phyloP scores from a whole-genome alignment of 176 grass and related monocot genomes.

The Oropetium thomaeum region DNA sequence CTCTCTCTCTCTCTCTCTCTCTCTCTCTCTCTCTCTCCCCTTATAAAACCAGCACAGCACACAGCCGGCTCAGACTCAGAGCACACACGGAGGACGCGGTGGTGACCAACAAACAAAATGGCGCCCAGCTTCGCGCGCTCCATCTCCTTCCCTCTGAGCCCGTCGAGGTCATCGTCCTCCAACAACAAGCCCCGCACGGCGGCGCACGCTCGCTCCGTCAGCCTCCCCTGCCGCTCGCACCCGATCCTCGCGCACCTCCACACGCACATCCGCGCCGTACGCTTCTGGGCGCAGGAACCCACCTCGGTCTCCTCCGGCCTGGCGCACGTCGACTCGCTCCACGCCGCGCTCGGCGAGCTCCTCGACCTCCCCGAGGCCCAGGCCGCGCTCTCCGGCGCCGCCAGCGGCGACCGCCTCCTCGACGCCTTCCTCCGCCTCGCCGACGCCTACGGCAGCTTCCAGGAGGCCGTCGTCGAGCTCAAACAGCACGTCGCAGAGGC shows the following conservation, averaged over 20 bases:
- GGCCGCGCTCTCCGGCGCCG: constrained; percentile 24
- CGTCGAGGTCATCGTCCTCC: not conserved
- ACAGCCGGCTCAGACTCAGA: no score
- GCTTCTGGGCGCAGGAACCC: constrained; percentile 40
- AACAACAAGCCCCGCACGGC: not conserved
- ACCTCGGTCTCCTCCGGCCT: constrained; percentile 23
- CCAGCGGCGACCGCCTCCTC: constrained; percentile 42
- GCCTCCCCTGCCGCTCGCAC: constrained; percentile 69
- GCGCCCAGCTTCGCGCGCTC: constrained; percentile 59
- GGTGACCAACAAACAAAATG: no score
- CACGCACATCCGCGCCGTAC: constrained; percentile 47
- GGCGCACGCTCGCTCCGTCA: constrained; percentile 44
- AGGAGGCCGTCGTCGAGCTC: constrained; percentile 44
- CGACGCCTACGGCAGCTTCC: constrained; percentile 66
- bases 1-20: no score
- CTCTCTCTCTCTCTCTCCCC: no score
- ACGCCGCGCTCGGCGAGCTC: constrained; percentile 48
- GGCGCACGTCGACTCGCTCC: constrained; percentile 48
- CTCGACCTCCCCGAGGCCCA: constrained; percentile 46
- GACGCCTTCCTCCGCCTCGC: constrained; percentile 69
- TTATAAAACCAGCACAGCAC: not conserved
- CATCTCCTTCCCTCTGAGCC: constrained; percentile 71
- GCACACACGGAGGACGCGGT: no score
- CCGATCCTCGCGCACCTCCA: constrained; percentile 57
- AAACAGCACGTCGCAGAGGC: constrained; percentile 44